Percentiles rank a stretch among this genome's conserved stretches.
These are phyloP conservation scores for Tetrapisispora nanseiensis DNA, from an alignment of 805 yeast genomes.

Conservation along the genomic window DNA sequence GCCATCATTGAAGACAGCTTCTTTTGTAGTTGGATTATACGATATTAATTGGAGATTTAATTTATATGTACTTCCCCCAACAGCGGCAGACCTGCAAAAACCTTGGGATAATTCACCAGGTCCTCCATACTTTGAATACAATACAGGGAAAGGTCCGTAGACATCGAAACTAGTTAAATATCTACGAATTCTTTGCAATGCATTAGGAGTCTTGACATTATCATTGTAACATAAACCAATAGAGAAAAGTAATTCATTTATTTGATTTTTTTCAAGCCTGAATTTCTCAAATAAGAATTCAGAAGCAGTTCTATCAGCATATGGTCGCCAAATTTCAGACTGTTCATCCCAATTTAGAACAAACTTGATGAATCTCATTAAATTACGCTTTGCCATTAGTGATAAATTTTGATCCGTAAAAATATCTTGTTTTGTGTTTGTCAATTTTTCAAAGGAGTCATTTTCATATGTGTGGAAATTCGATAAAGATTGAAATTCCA, in stretches of 20 bases:
- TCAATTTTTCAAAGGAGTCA: slow-evolving; percentile 78
- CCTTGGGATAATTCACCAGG: slow-evolving; percentile 96
- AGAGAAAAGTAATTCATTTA: slow-evolving; percentile 74
- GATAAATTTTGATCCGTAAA: slow-evolving; percentile 79
- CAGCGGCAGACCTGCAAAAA: slow-evolving; percentile 95
- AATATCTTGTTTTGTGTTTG: slow-evolving; percentile 84
- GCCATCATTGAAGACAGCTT: slow-evolving; percentile 70
- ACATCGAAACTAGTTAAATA: slow-evolving; percentile 79
- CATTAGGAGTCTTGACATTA: slow-evolving; percentile 58
- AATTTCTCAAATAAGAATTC: slow-evolving; percentile 55
- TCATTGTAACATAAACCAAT: slow-evolving; percentile 67
- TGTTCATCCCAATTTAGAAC: slow-evolving; percentile 61
- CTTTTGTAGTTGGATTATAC: slow-evolving; percentile 55
- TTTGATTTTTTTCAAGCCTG: slow-evolving; percentile 62
- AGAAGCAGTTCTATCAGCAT: slow-evolving; percentile 46
- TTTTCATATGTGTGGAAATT: slow-evolving; percentile 91
- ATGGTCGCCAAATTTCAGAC: slow-evolving; percentile 46
- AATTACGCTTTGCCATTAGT: slow-evolving; percentile 62
- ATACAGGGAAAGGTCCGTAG: slow-evolving; percentile 88
- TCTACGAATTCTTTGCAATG: slow-evolving; percentile 71
- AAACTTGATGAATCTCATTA: slow-evolving; percentile 86
- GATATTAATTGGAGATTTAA: slow-evolving; percentile 55
- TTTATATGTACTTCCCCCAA: slow-evolving; percentile 91
- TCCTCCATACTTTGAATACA: slow-evolving; percentile 88
- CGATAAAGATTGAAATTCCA: slow-evolving; percentile 83